Evolutionary conservation across 805 yeast genomes (phyloP), one percentile per base, ranked within the genome.

Genomic region (Ogataea methanolica): DNA sequence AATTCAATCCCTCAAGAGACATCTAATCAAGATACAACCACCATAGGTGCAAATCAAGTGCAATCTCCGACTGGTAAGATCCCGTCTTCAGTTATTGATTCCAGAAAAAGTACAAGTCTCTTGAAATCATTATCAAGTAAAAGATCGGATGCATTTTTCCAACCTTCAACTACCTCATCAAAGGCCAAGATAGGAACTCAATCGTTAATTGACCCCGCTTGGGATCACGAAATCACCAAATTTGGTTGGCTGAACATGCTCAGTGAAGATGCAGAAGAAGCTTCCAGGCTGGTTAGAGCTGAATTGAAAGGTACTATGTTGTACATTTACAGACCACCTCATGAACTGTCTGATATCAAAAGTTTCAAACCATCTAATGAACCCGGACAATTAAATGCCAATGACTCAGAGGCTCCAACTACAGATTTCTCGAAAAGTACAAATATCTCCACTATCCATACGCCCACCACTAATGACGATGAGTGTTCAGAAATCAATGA

Each of bases 271-370:
- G 29, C 51, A 26, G 73, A 67, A 39, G 66, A 64, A 8, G 67
- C 66, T 31, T 54, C 75, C 63, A 68, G 76, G 49, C 62, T 88
- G 33, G 79, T 71, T 47, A 72, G 84, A 43, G 89, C 85, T 0
- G 88, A 82, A 57, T 67, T 90, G 48, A 79, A 75, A 56, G 96
- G 96, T 17, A 79, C 90, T 2, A 70, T 72, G 39, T 66, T 90
- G 44, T 71, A 73, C 45, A 63, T 90, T 16, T 86, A 78, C 69
- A 84, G 79, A 61, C 74, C 80, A 35, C 83, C 76, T 2, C 64
- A 69, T 23, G 80, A 71, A 26, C 47, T 80, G 26, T 74, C 69
- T 29, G 74, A 55, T 49, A 62, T 67, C 39, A 66, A 60, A 44
- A 60, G 60, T 40, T 71, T 74, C 51, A 55, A 46, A 15, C 44